A percentile compares a stretch with the other conserved stretches of the same genome.
These are phyloP conservation scores for Penicillium manginii DNA, from an alignment of 495 filamentous ascomycete species.

Conservation along the genomic window DNA sequence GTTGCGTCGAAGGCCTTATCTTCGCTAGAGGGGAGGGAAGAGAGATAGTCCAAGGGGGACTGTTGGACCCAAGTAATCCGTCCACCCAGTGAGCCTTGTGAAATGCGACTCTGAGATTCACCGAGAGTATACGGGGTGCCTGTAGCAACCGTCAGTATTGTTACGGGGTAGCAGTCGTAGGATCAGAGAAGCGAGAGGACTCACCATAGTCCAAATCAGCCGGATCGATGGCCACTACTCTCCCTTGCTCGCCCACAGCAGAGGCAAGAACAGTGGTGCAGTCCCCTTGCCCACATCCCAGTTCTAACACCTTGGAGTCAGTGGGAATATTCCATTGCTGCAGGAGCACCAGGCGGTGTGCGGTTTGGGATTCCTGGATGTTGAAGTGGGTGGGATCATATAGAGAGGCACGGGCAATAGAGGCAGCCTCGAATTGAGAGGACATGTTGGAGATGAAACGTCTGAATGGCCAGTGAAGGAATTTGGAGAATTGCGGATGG, in stretches of 20 bases:
- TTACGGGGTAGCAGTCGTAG: slow-evolving; percentile 1
- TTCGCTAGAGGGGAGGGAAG: not conserved
- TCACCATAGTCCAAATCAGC: slow-evolving; percentile 52
- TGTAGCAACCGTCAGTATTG: slow-evolving; percentile 17
- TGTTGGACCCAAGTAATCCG: slow-evolving; percentile 32
- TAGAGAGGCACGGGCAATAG: slow-evolving; percentile 26
- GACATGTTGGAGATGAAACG: too few species aligned
- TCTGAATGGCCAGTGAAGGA: too few species aligned
- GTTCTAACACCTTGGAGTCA: slow-evolving; percentile 50
- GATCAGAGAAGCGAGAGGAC: not conserved
- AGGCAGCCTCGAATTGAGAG: slow-evolving; percentile 19
- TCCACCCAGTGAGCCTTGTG: slow-evolving; percentile 32
- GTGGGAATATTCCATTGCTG: slow-evolving; percentile 35
- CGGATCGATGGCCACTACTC: slow-evolving; percentile 54
- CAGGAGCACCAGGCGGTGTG: slow-evolving; percentile 38
- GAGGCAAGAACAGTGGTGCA: slow-evolving; percentile 50
- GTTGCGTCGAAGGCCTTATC: slow-evolving; percentile 42
- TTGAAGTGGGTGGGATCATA: slow-evolving; percentile 27
- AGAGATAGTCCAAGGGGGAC: not conserved
- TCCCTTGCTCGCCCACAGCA: slow-evolving; percentile 44
- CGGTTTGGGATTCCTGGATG: slow-evolving; percentile 46
- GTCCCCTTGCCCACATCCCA: slow-evolving; percentile 60
- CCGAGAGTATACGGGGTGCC: slow-evolving; percentile 38
- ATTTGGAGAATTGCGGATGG: too few species aligned
- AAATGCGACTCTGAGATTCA: slow-evolving; percentile 42